phyloP scores from a whole-genome alignment of 2,329 filamentous ascomycete species.

The Fusarium humuli region DNA sequence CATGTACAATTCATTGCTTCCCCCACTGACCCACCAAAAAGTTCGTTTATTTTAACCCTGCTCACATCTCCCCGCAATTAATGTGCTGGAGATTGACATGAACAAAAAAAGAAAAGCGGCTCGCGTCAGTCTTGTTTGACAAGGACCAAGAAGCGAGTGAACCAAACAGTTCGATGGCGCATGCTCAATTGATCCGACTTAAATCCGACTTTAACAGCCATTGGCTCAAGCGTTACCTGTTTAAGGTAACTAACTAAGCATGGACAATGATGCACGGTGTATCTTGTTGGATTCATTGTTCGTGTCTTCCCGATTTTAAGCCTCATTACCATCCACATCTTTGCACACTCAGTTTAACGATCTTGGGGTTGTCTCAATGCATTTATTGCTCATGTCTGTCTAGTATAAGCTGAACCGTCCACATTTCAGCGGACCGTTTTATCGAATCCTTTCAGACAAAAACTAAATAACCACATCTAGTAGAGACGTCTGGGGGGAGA shows the following conservation, averaged over 20 bases:
- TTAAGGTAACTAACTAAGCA: neutral
- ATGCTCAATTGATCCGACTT: neutral
- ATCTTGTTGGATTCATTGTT: neutral
- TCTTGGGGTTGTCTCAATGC: conserved; percentile 23
- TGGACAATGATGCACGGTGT: neutral
- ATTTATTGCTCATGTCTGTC: conserved; percentile 37
- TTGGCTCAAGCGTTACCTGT: neutral
- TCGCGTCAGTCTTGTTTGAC: conserved; percentile 26
- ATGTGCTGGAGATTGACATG: conserved; percentile 14
- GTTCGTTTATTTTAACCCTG: conserved; percentile 14
- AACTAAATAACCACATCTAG: conserved; percentile 65
- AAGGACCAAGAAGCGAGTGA: conserved; percentile 4
- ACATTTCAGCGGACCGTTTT: conserved; percentile 35
- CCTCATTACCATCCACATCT: neutral
- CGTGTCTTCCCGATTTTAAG: neutral
- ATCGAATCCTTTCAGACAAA: conserved; percentile 39
- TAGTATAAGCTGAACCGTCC: conserved; percentile 34
- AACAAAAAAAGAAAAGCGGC: conserved; percentile 6
- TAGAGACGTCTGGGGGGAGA: conserved; percentile 98
- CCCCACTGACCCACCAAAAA: conserved; percentile 13
- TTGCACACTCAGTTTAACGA: neutral
- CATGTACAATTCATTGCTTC: conserved; percentile 15
- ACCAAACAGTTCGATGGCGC: neutral
- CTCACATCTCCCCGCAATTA: conserved; percentile 15
- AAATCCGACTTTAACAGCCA: neutral